Evolutionary conservation across 2,329 filamentous ascomycete species (phyloP).

Genomic region (Graphium sp.): DNA sequence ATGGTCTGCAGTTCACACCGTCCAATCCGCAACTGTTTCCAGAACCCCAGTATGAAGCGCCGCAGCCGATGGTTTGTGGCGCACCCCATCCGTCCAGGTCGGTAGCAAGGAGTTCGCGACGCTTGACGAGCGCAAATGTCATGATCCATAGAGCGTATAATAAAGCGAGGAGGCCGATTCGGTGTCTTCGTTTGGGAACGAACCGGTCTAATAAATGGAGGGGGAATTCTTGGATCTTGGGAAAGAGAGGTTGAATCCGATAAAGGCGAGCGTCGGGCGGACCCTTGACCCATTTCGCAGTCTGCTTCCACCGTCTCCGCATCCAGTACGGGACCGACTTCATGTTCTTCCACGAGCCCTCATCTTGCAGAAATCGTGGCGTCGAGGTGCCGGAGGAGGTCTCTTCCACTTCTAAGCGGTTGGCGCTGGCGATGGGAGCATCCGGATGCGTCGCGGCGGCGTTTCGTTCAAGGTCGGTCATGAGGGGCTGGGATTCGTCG

Average conservation of each 20-base stretch:
- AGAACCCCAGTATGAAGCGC: constrained; percentile 50
- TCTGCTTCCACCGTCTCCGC: constrained; percentile 23
- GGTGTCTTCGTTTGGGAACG: constrained; percentile 41
- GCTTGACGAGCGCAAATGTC: constrained; percentile 51
- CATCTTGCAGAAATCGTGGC: constrained; percentile 44
- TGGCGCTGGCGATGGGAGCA: constrained; percentile 20
- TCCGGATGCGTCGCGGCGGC: constrained; percentile 19
- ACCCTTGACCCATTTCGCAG: constrained; percentile 34
- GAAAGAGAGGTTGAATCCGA: constrained; percentile 43
- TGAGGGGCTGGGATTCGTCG: constrained; percentile 19
- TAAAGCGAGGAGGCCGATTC: constrained; percentile 36
- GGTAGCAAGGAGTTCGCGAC: constrained; percentile 38
- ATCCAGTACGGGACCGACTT: constrained; percentile 42
- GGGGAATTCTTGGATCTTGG: constrained; percentile 49
- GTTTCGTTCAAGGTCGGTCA: constrained; percentile 16
- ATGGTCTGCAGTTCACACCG: constrained; percentile 59
- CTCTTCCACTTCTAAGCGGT: constrained; percentile 26
- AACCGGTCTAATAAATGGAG: constrained; percentile 44
- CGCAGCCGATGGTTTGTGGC: constrained; percentile 50
- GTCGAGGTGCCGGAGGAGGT: constrained; percentile 26
- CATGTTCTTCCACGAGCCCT: constrained; percentile 28
- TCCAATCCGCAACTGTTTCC: constrained; percentile 61
- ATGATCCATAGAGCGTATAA: constrained; percentile 54
- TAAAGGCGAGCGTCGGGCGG: constrained; percentile 31
- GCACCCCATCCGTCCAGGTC: constrained; percentile 52